These are phyloP conservation scores for Gossypium turneri DNA, from an alignment of 345 rosid genomes.

Conservation along the genomic window DNA sequence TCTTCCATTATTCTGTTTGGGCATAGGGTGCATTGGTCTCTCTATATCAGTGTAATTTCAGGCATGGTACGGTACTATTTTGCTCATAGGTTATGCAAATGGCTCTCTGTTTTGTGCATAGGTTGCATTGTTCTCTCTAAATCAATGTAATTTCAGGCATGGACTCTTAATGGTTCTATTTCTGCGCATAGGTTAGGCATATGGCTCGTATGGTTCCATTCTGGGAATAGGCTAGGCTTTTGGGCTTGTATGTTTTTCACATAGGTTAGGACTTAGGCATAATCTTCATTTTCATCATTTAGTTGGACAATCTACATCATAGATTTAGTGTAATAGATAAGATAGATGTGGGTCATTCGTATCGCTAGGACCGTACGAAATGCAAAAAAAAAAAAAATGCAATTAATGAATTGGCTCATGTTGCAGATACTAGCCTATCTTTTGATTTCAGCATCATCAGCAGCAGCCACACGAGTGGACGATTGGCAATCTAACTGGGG, in stretches of 20 bases:
- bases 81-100: not conserved
- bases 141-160: too few species aligned
- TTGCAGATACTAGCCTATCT: constrained; percentile 83
- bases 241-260: too few species aligned
- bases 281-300: too few species aligned
- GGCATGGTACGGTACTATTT: too few species aligned
- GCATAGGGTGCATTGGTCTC: too few species aligned
- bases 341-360: not conserved
- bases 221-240: too few species aligned
- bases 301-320: not conserved
- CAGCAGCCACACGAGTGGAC: constrained; percentile 87
- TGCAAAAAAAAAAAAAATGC: too few species aligned
- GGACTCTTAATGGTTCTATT: too few species aligned
- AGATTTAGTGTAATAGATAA: not conserved
- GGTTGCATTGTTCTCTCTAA: not conserved
- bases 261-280: too few species aligned
- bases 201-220: too few species aligned
- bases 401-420: not conserved
- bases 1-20: not conserved
- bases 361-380: not conserved
- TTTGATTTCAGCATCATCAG: constrained; percentile 80
- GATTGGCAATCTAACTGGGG: constrained; percentile 99
- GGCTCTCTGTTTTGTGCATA: not conserved
- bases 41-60: too few species aligned
- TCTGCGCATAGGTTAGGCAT: too few species aligned